Evolutionary conservation across 192 early-diverging fungal species (phyloP).

Genomic region (Entophlyctis helioformis): DNA sequence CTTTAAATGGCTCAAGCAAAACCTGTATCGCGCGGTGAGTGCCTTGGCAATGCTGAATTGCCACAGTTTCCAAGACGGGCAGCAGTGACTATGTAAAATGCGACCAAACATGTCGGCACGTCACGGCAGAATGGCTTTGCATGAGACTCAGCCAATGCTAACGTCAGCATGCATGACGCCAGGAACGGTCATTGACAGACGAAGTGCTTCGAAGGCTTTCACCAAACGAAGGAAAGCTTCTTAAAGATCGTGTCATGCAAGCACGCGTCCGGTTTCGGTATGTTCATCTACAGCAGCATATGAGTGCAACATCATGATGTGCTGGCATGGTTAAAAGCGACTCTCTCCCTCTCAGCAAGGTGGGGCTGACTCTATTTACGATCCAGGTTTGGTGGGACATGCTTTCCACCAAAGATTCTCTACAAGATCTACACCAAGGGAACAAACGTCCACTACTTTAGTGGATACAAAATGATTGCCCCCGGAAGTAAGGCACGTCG

Average conservation of each 20-base stretch:
- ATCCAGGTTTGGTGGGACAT: constrained; percentile 23
- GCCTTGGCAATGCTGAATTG: too few species aligned
- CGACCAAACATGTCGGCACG: too few species aligned
- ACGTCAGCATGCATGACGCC: too few species aligned
- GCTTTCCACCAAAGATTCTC: constrained; percentile 32
- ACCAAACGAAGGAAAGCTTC: constrained; percentile 32
- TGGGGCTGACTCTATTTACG: background rate
- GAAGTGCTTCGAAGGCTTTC: constrained; percentile 29
- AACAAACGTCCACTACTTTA: constrained; percentile 38
- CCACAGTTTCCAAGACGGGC: too few species aligned
- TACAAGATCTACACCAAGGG: constrained; percentile 40
- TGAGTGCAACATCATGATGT: too few species aligned
- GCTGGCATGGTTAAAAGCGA: too few species aligned
- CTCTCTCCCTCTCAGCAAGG: background rate
- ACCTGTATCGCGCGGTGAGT: constrained; percentile 23
- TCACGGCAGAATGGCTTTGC: too few species aligned
- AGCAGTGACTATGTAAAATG: too few species aligned
- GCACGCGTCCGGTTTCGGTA: constrained; percentile 34
- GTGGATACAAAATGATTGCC: constrained; percentile 23
- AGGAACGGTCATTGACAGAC: constrained; percentile 34
- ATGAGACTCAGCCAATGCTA: too few species aligned
- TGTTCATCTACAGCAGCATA: background rate
- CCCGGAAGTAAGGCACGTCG: constrained; percentile 19
- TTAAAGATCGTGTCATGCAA: constrained; percentile 28
- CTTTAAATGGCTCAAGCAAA: constrained; percentile 22